Conservation (phyloP, 169 alveolate species). For the Theileria sp. region DNA sequence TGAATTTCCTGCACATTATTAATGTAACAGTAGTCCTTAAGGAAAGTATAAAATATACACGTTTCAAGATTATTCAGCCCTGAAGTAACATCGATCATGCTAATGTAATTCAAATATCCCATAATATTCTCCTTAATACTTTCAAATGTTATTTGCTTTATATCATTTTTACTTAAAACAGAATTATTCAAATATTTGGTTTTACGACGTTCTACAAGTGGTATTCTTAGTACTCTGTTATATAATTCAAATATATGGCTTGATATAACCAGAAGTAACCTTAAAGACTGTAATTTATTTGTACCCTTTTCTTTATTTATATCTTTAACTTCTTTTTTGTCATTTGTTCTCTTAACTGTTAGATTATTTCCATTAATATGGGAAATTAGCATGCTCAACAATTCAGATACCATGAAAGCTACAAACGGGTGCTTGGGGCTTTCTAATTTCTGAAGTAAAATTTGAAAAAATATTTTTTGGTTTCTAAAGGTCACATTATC, state of each 20-base stretch:
- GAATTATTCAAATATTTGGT: not conserved
- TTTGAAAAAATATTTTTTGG: not conserved
- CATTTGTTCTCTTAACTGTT: not conserved
- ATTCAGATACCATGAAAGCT: not conserved
- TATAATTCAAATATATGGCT: not conserved
- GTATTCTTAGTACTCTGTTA: not conserved
- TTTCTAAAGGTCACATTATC: not conserved
- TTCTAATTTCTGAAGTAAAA: not conserved
- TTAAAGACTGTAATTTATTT: not conserved
- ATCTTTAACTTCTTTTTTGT: not conserved
- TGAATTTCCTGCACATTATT: conserved; percentile 1
- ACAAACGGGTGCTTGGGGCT: not conserved
- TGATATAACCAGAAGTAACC: not conserved
- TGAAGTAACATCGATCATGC: not conserved
- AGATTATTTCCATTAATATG: not conserved
- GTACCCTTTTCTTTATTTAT: not conserved
- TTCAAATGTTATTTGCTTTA: not conserved
- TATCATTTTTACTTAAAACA: not conserved
- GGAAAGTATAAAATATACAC: not conserved
- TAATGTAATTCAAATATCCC: not conserved
- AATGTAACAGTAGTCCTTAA: conserved; percentile 1
- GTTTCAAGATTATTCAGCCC: not conserved
- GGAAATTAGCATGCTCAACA: not conserved
- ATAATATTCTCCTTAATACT: not conserved
- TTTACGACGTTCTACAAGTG: not conserved